phyloP scores from a whole-genome alignment of 495 filamentous ascomycete species.

The Lindgomyces ingoldianus region DNA sequence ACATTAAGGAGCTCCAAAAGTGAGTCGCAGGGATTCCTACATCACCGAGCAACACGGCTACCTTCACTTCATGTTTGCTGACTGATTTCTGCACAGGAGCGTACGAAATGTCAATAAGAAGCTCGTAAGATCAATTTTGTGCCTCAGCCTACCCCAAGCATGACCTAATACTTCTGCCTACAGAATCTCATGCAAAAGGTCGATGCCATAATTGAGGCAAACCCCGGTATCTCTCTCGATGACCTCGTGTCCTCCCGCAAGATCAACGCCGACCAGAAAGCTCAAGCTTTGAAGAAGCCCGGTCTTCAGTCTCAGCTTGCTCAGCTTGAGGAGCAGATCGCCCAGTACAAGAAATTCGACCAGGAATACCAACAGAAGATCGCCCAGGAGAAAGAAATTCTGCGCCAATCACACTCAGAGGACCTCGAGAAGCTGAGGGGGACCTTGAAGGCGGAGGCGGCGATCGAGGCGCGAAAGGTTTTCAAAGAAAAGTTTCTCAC shows the following conservation, averaged over 20 bases:
- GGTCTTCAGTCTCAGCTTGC: conserved; percentile 69
- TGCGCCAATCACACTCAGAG: conserved; percentile 69
- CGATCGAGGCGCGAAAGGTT: conserved; percentile 59
- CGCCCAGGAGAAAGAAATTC: conserved; percentile 66
- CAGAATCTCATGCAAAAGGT: conserved; percentile 78
- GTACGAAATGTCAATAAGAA: conserved; percentile 88
- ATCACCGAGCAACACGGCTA: not conserved
- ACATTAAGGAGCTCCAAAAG: conserved; percentile 86
- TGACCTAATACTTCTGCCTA: conserved; percentile 21
- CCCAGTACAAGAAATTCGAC: conserved; percentile 79
- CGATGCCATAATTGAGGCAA: conserved; percentile 73
- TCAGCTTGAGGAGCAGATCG: conserved; percentile 81
- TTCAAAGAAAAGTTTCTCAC: conserved; percentile 51
- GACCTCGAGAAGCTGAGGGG: conserved; percentile 70
- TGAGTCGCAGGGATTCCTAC: conserved; percentile 48
- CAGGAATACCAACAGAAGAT: conserved; percentile 71
- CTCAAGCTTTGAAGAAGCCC: conserved; percentile 88
- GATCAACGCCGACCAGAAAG: conserved; percentile 92
- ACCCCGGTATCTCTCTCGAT: conserved; percentile 74
- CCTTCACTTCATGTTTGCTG: not conserved
- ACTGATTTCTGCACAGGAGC: conserved; percentile 54
- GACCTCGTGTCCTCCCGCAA: conserved; percentile 78
- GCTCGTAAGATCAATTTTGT: conserved; percentile 60
- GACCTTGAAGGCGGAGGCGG: conserved; percentile 51
- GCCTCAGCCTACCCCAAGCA: conserved; percentile 1